Base-by-base conservation (phyloP, 768 basidiomycete genomes). In the Daedaleopsis sinensis region DNA sequence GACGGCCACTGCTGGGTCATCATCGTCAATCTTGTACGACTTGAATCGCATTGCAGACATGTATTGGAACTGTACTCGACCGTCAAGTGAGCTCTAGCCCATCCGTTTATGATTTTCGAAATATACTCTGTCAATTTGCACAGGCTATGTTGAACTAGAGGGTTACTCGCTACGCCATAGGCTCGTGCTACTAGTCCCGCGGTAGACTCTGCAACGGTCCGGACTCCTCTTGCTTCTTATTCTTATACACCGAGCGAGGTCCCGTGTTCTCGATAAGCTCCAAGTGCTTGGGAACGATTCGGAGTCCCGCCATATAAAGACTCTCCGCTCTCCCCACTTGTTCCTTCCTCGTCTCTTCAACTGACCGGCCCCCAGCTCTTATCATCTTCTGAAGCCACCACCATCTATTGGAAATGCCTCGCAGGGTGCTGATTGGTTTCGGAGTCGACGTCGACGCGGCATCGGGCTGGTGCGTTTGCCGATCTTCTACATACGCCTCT, bases 381-480 rank as follows among this genome's bases (percentile, higher is more conserved):
- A 32, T 32, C 27, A 7, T 32, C 27, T 7, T 32, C 27, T 32
- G 4, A 32, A 32, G 27, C 16, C 39, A 54, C 4, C n/a, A 43
- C 55, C 38, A 3, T 2, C 19, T 18, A 42, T 10, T 11, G 39
- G 39, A 11, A 2, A 87, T 87, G 85, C 77, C 81, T 52, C 78
- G 84, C 50, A 84, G 80, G 57, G 79, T 84, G 21, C 77, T 88
- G 18, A 75, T 86, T 35, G 78, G 83, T 18, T 85, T 88, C 69
- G 88, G 87, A 24, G 85, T 90, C 10, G 89, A 93, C 62, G 87
- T 91, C 3, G 90, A 93, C 58, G 88, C 89, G 2, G 89, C 90
- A 4, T 83, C 88, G 18, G 90, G 89, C 65, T 91, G 90, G 89
- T 84, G 70, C 61, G 75, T 68, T 27, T n/a, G 16, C 13, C n/a